phyloP scores from a whole-genome alignment of 441 rosid genomes.

The Raphanus hybrid region DNA sequence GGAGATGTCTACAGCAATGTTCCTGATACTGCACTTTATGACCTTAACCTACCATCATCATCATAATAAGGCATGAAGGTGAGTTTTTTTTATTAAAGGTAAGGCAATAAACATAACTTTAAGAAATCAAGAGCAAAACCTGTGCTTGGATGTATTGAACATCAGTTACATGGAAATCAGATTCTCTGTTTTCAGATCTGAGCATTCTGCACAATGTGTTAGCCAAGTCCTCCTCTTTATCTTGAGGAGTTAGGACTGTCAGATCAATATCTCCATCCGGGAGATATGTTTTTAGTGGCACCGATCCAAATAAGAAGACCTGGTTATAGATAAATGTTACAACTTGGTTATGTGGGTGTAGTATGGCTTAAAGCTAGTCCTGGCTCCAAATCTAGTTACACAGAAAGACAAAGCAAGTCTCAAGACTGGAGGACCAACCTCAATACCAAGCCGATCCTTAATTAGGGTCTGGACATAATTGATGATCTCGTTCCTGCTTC shows the following conservation, averaged over 20 bases:
- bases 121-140: constrained; percentile 46
- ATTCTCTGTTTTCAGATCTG: constrained; percentile 46
- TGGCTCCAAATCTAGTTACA: background rate
- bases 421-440: constrained; percentile 51
- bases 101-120: background rate
- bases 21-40: constrained; percentile 55
- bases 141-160: constrained; percentile 75
- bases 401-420: background rate
- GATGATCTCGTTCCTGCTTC: constrained; percentile 60
- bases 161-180: constrained; percentile 57
- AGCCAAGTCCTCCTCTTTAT: constrained; percentile 69
- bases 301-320: constrained; percentile 88
- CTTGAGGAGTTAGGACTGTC: constrained; percentile 59
- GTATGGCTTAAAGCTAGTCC: background rate
- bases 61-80: background rate
- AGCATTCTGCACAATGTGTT: constrained; percentile 53
- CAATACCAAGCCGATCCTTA: constrained; percentile 53
- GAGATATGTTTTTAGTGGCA: constrained; percentile 85
- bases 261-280: constrained; percentile 97
- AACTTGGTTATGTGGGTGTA: background rate
- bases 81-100: background rate
- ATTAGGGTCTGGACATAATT: constrained; percentile 58
- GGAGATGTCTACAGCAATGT: constrained; percentile 43
- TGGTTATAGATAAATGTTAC: constrained; percentile 25
- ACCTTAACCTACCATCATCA: constrained; percentile 53